Percentiles rank a stretch among this genome's conserved stretches.
phyloP scores from a whole-genome alignment of 228 moss, liverwort and hornwort genomes.

The Sphagnum fallax region DNA sequence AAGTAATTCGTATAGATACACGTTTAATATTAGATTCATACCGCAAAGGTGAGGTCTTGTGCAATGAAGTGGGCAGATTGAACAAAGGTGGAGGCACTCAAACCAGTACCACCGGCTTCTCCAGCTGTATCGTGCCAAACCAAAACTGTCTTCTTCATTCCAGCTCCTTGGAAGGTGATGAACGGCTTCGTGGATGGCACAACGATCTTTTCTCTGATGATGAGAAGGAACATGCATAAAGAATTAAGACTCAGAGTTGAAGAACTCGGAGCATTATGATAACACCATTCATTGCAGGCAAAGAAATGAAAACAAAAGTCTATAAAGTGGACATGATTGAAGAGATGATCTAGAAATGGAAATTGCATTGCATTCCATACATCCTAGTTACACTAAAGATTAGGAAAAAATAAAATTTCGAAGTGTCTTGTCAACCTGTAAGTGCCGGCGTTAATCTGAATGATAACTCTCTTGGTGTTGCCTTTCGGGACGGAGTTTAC shows the following conservation, averaged over 20 bases:
- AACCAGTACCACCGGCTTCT: slow-evolving; percentile 11
- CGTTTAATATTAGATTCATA: background rate
- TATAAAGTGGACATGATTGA: background rate
- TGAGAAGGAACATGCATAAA: background rate
- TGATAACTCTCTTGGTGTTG: slow-evolving; percentile 15
- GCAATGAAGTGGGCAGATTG: slow-evolving; percentile 33
- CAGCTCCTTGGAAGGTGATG: slow-evolving; percentile 45
- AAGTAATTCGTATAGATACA: no score
- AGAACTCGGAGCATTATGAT: background rate
- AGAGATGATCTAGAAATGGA: background rate
- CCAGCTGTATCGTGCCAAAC: slow-evolving; percentile 31
- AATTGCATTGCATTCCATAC: background rate
- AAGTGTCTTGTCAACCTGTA: slow-evolving; percentile 21
- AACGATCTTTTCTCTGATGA: slow-evolving; percentile 27
- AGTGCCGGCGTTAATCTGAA: slow-evolving; percentile 19
- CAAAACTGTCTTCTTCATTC: slow-evolving; percentile 12
- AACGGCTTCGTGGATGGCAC: slow-evolving; percentile 15
- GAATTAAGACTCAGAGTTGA: background rate
- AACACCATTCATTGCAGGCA: background rate
- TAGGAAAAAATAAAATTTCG: background rate
- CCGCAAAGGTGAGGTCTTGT: slow-evolving; percentile 32
- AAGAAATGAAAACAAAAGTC: background rate
- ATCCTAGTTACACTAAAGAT: background rate
- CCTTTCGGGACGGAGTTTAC: slow-evolving; percentile 13
- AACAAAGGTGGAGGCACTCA: slow-evolving; percentile 39